These are phyloP conservation scores for Aspergillus oerlinghausenensis DNA, from an alignment of 2,329 filamentous ascomycete genomes.

Conservation along the genomic window DNA sequence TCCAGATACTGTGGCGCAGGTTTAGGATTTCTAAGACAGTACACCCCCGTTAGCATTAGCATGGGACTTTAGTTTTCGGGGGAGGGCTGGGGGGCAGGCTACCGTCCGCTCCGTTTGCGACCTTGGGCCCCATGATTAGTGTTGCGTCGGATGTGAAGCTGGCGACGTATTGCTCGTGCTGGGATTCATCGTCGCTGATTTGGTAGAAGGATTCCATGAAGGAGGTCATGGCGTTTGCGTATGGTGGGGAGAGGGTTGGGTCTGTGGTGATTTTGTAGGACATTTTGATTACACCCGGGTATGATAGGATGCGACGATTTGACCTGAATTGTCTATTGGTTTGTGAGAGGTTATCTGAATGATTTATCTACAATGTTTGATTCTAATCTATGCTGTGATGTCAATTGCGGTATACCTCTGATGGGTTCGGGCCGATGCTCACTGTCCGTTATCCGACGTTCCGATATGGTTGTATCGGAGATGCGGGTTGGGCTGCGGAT, in stretches of 20 bases:
- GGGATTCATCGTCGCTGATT: conserved; percentile 31
- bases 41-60: neutral
- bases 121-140: conserved; percentile 35
- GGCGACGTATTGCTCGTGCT: conserved; percentile 32
- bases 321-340: neutral
- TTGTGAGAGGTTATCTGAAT: neutral
- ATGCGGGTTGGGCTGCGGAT: neutral
- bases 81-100: no score
- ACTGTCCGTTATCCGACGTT: conserved; percentile 9
- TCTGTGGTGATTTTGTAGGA: conserved; percentile 29
- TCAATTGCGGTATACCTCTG: neutral
- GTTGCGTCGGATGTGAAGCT: conserved; percentile 34
- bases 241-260: conserved; percentile 21
- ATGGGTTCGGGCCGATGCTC: conserved; percentile 12
- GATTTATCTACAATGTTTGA: neutral
- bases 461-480: conserved; percentile 2
- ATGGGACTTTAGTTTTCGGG: no score
- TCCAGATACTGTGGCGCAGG: conserved; percentile 34
- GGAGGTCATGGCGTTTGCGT: conserved; percentile 20
- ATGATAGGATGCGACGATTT: neutral
- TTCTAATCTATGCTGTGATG: conserved; percentile 3
- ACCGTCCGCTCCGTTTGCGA: conserved; percentile 30
- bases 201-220: conserved; percentile 36
- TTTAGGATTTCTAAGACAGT: conserved; percentile 25
- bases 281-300: conserved; percentile 17